Evolutionary conservation across 2,329 filamentous ascomycete species (phyloP).

Genomic region (Nemania sp.): DNA sequence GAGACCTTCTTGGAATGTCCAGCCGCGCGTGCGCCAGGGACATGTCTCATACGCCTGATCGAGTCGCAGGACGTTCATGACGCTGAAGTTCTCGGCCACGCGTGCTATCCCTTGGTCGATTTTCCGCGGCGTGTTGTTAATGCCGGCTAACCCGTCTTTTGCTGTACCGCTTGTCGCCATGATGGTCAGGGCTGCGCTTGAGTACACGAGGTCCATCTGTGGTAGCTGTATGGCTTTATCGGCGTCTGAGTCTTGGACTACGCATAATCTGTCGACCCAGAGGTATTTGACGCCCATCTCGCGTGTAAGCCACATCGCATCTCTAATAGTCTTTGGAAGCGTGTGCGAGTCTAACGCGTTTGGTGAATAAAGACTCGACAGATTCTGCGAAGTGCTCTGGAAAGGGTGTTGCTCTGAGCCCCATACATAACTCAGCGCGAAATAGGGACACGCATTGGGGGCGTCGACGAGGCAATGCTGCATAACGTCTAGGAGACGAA

Average conservation of each 20-base stretch:
- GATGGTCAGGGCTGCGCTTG: constrained; percentile 31
- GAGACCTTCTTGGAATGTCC: constrained; percentile 30
- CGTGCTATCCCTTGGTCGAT: constrained; percentile 19
- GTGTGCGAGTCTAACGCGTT: not conserved
- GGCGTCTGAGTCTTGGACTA: constrained; percentile 33
- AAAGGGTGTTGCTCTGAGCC: constrained; percentile 17
- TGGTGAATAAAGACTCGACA: constrained; percentile 8
- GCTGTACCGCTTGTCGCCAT: constrained; percentile 28
- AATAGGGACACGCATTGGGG: constrained; percentile 14
- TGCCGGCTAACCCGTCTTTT: constrained; percentile 19
- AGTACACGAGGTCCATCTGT: constrained; percentile 35
- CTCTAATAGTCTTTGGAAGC: constrained; percentile 27
- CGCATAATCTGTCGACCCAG: constrained; percentile 38
- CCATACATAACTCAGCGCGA: constrained; percentile 31
- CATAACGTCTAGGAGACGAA: constrained; percentile 24
- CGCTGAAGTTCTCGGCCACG: constrained; percentile 20
- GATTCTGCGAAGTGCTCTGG: constrained; percentile 7
- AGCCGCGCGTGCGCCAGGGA: constrained; percentile 27
- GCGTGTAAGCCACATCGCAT: constrained; percentile 27
- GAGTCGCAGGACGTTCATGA: constrained; percentile 24
- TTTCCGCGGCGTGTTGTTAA: constrained; percentile 16
- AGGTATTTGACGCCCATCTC: constrained; percentile 31
- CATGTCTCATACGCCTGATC: constrained; percentile 20
- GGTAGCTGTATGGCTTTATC: constrained; percentile 30
- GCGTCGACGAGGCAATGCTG: constrained; percentile 20